Percentiles rank a stretch among this genome's conserved stretches.
These are phyloP conservation scores for Chrysosporium keratinophilum DNA, from an alignment of 2,329 filamentous ascomycete genomes.

Conservation along the genomic window DNA sequence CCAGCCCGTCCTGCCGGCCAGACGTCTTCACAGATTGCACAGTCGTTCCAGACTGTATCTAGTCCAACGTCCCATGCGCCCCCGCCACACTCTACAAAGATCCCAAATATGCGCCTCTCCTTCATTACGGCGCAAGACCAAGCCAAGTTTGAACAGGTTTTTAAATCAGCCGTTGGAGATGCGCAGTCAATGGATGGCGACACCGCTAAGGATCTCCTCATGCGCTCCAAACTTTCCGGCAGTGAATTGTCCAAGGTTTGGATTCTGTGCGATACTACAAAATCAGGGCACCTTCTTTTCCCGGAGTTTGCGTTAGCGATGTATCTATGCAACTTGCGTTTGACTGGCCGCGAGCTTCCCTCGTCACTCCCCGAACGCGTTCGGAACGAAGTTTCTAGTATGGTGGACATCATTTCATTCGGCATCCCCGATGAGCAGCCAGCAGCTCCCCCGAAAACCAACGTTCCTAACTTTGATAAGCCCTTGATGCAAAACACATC, in stretches of 20 bases:
- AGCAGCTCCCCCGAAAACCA: constrained; percentile 46
- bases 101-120: constrained; percentile 85
- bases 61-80: constrained; percentile 47
- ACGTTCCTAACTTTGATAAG: constrained; percentile 60
- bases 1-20: constrained; percentile 36
- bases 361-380: constrained; percentile 67
- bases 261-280: constrained; percentile 89
- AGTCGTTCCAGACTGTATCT: constrained; percentile 46
- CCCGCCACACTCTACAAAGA: constrained; percentile 60
- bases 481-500: constrained; percentile 41
- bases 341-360: constrained; percentile 78
- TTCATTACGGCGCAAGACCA: constrained; percentile 95
- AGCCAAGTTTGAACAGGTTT: constrained; percentile 92
- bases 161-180: constrained; percentile 86
- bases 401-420: constrained; percentile 99
- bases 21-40: constrained; percentile 55
- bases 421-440: constrained; percentile 65
- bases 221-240: constrained; percentile 80
- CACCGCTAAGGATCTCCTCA: constrained; percentile 76
- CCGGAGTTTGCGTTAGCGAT: constrained; percentile 95
- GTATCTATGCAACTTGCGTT: constrained; percentile 92
- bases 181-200: constrained; percentile 80
- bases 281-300: constrained; percentile 90
- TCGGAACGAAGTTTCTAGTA: constrained; percentile 94
- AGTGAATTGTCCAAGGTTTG: constrained; percentile 87